Percentiles rank a stretch among this genome's conserved stretches.
These are phyloP conservation scores for Theobroma grandiflorum DNA, from an alignment of 441 rosid genomes.

Conservation along the genomic window DNA sequence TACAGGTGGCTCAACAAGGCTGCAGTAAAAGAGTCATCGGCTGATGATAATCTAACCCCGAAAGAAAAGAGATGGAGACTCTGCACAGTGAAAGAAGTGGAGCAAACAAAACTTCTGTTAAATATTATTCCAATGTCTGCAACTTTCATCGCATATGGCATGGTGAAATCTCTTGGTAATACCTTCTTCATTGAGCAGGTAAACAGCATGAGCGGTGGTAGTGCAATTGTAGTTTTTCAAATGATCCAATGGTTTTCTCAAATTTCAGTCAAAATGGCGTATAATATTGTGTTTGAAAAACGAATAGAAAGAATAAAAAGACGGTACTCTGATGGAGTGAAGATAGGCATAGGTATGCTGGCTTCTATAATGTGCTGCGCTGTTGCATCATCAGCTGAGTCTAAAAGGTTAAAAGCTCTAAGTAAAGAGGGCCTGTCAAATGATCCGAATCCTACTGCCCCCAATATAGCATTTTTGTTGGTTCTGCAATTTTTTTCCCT, in stretches of 20 bases:
- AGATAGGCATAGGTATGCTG: conserved; percentile 4
- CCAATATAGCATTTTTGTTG: background rate
- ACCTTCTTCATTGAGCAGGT: background rate
- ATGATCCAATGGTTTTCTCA: background rate
- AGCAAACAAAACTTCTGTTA: background rate
- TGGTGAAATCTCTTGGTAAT: background rate
- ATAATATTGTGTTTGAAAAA: background rate
- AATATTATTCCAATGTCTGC: conserved; percentile 4
- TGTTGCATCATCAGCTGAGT: conserved; percentile 12
- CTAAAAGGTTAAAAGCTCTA: background rate
- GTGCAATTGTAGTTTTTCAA: background rate
- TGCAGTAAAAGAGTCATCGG: background rate
- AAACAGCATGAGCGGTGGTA: background rate
- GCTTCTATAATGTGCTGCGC: background rate
- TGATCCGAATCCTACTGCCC: background rate
- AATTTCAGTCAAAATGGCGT: fast-evolving
- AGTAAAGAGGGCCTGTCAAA: no score
- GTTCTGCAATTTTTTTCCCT: background rate
- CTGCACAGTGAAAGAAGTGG: background rate
- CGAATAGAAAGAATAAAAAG: background rate
- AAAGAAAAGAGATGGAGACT: background rate
- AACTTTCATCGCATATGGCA: background rate
- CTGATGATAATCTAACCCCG: background rate
- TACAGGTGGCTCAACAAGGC: background rate
- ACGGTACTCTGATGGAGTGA: background rate